These are phyloP conservation scores for Lepidopterella palustris DNA, from an alignment of 495 filamentous ascomycete genomes.

Conservation along the genomic window DNA sequence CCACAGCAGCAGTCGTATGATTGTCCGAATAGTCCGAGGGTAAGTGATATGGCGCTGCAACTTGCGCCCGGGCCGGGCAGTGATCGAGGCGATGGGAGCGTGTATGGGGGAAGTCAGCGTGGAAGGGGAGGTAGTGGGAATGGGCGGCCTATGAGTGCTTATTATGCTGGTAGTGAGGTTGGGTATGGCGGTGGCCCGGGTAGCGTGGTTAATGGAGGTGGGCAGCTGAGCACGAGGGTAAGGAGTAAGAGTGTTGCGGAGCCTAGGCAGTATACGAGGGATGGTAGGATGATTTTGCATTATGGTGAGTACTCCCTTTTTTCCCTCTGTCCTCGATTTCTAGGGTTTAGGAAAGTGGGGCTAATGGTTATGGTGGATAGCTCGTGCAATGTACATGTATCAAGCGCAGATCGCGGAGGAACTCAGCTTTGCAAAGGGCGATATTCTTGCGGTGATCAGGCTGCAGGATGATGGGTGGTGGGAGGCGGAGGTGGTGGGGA, in stretches of 20 bases:
- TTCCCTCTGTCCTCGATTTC: background rate
- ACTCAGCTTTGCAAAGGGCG: conserved; percentile 87
- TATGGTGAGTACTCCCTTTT: conserved; percentile 63
- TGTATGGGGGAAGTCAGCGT: conserved; percentile 39
- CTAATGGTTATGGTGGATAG: conserved; percentile 49
- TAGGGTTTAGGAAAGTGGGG: conserved; percentile 8
- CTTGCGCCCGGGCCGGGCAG: conserved; percentile 49
- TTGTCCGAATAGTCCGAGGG: conserved; percentile 56
- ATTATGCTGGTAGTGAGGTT: conserved; percentile 52
- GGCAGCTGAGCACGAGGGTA: conserved; percentile 46
- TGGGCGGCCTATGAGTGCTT: conserved; percentile 40
- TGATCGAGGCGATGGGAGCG: conserved; percentile 37
- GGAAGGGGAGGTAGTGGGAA: conserved; percentile 18
- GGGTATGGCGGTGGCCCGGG: conserved; percentile 16
- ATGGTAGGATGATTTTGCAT: conserved; percentile 83
- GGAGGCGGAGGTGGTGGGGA: conserved; percentile 89
- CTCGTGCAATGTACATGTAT: conserved; percentile 91
- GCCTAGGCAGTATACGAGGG: conserved; percentile 66
- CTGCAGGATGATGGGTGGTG: conserved; percentile 99
- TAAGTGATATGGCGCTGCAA: conserved; percentile 70
- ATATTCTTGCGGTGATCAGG: conserved; percentile 79
- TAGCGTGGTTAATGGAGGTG: conserved; percentile 11
- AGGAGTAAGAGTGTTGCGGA: conserved; percentile 79
- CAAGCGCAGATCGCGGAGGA: conserved; percentile 91
- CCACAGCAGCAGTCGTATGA: conserved; percentile 39